Conservation (phyloP, 345 rosid species). For the Aethionema arabicum region DNA sequence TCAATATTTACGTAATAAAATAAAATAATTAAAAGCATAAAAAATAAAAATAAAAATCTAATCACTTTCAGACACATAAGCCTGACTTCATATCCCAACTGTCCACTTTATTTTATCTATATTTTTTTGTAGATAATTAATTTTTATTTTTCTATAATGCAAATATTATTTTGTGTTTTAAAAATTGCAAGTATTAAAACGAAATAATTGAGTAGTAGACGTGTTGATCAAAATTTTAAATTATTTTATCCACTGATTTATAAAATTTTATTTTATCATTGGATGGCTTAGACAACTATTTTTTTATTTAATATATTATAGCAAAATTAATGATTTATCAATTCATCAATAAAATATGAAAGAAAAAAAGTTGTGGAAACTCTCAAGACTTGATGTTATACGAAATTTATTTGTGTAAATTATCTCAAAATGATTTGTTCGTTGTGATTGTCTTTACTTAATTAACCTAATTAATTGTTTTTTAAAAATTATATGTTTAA, state of each 20-base stretch:
- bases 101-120: constrained; percentile 23
- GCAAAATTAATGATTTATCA: no score
- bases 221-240: constrained; percentile 1
- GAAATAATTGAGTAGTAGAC: constrained; percentile 17
- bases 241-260: neutral
- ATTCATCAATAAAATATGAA: no score
- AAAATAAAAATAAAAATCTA: constrained; percentile 8
- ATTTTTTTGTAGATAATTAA: neutral
- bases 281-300: no score
- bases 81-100: constrained; percentile 37
- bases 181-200: constrained; percentile 7
- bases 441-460: no score
- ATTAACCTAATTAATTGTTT: no score
- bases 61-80: constrained; percentile 57
- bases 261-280: neutral
- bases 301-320: no score
- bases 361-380: no score
- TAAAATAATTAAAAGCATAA: constrained; percentile 31
- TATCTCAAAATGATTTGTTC: no score
- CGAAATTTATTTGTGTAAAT: no score
- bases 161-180: constrained; percentile 3
- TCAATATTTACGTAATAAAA: constrained; percentile 25
- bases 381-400: no score
- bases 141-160: constrained; percentile 12
- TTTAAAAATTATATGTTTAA: neutral